Evolutionary conservation across 768 basidiomycete species (phyloP).

Genomic region (Crucibulum laeve): DNA sequence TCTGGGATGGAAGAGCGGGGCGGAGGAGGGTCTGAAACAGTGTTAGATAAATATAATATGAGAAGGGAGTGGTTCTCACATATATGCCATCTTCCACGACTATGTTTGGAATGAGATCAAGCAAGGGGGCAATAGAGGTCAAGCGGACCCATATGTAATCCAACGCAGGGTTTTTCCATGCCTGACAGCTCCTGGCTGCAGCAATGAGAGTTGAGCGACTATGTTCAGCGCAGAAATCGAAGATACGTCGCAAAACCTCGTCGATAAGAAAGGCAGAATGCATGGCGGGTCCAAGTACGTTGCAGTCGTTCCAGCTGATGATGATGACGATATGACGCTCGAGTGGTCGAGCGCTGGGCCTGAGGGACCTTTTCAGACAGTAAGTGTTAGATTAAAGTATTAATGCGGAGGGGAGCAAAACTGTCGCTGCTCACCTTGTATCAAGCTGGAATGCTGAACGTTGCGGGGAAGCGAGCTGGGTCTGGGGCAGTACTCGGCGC

Average conservation of each 20-base stretch:
- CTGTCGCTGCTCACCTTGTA: too few species aligned
- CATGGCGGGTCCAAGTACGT: slow-evolving; percentile 22
- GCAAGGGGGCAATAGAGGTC: slow-evolving; percentile 33
- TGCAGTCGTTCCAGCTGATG: background rate
- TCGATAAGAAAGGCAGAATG: slow-evolving; percentile 42
- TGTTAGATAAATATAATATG: background rate
- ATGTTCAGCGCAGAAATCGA: slow-evolving; percentile 24
- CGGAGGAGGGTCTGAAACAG: slow-evolving; percentile 2
- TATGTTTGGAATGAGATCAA: slow-evolving; percentile 31
- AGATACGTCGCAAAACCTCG: slow-evolving; percentile 42
- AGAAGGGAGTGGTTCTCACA: slow-evolving; percentile 19
- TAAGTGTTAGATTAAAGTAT: too few species aligned
- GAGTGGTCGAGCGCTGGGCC: too few species aligned
- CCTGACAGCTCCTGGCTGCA: slow-evolving; percentile 36
- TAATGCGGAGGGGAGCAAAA: too few species aligned
- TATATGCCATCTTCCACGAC: slow-evolving; percentile 21
- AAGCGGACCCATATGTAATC: slow-evolving; percentile 42
- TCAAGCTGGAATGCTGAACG: too few species aligned
- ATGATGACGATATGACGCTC: too few species aligned
- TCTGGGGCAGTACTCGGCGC: too few species aligned
- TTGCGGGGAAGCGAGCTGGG: too few species aligned
- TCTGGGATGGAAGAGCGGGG: slow-evolving; percentile 10
- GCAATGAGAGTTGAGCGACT: slow-evolving; percentile 24
- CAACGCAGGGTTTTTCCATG: slow-evolving; percentile 46
- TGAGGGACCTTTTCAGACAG: too few species aligned